A percentile compares a stretch with the other conserved stretches of the same genome.
Evolutionary conservation across 2,329 filamentous ascomycete genomes (phyloP).

Genomic region (Aspergillus nomiae): DNA sequence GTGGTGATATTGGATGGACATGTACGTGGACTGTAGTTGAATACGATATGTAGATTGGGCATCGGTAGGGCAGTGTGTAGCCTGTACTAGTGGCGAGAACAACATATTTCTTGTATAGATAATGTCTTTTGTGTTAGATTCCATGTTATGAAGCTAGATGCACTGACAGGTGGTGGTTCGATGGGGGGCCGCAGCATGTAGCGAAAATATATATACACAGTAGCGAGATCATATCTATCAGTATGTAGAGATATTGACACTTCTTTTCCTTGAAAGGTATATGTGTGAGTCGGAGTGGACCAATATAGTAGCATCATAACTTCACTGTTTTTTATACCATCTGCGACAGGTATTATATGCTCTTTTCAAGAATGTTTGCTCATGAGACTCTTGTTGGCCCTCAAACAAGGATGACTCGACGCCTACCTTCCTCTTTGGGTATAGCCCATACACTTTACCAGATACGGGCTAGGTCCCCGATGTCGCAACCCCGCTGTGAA

Average conservation of each 20-base stretch:
- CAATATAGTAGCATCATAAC: too few species aligned
- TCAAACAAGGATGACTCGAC: background rate
- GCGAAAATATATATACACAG: background rate
- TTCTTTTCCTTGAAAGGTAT: too few species aligned
- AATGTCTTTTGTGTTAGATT: background rate
- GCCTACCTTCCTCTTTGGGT: background rate
- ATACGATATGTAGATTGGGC: background rate
- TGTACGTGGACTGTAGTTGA: constrained; percentile 43
- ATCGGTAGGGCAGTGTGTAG: background rate
- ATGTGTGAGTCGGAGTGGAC: too few species aligned
- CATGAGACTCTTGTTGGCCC: too few species aligned
- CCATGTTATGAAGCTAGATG: background rate
- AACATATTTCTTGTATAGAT: background rate
- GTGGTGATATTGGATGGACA: constrained; percentile 37
- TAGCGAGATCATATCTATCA: background rate
- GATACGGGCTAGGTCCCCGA: constrained; percentile 14
- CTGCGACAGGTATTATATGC: too few species aligned
- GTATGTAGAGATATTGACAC: too few species aligned
- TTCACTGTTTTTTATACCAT: too few species aligned
- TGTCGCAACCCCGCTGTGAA: constrained; percentile 13
- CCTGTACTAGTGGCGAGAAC: background rate
- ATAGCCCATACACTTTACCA: background rate
- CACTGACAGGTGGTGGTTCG: background rate
- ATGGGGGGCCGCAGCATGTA: background rate
- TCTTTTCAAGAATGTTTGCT: too few species aligned